Evolutionary conservation across 192 early-diverging fungal species (phyloP), one percentile per base, ranked within the genome.

Genomic region (Chytriomyces sp.): DNA sequence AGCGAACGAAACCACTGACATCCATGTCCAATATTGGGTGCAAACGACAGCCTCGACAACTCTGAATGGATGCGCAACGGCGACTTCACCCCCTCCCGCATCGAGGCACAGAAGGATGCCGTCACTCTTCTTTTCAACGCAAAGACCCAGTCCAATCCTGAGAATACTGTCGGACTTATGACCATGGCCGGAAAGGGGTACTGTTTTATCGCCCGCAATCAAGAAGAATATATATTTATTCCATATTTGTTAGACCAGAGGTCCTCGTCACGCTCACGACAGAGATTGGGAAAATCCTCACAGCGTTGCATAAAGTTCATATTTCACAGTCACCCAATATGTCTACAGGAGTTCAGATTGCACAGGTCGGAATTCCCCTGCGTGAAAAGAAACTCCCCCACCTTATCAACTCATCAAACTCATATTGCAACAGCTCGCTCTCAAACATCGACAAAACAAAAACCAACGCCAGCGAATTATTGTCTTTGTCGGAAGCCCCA

Each of bases 31-130:
- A n/a, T n/a, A n/a, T n/a, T n/a, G n/a, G n/a, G n/a, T n/a, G n/a
- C 2, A 35, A 35, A 28, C 50, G 9, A 18, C 59, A 87, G 86
- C n/a, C 61, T 87, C 50, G 97, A 99, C 82, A 99, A 99, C 86
- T 98, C 96, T 5, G 97, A 99, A 83, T 99, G 95, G 95, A 94
- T 96, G 92, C 91, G 97, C 79, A 98, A 98, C 79, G 97, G 96
- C 69, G 97, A 99, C 81, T 98, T 95, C 82, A 95, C 94, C 67
- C 97, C 97, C 20, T 93, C 92, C 45, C 90, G 97, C 73, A 84
- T 95, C 78, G 93, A 94, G 79, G 96, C 96, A 63, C 97, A 99
- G 83, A 91, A 89, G 59, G 97, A 99, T 81, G 91, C 96, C 0
- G 94, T 95, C 76, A 95, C 93, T 81, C 85, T 94, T 69, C 86